These are phyloP conservation scores for Gastrolobium villosum DNA, from an alignment of 306 rosid genomes.

Conservation along the genomic window DNA sequence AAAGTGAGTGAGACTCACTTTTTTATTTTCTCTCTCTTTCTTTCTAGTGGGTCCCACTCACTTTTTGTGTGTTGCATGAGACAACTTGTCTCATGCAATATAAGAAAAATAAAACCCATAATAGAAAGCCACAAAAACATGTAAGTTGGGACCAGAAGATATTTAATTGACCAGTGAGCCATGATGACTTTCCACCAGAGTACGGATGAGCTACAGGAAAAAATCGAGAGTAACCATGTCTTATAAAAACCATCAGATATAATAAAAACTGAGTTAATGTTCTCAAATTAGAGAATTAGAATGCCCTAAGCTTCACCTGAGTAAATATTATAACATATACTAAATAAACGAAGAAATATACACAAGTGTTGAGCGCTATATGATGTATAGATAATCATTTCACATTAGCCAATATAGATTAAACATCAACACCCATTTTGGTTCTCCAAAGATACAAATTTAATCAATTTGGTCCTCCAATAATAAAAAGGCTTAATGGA, in stretches of 20 bases:
- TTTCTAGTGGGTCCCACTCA: too few relatives aligned
- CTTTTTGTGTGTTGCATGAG: too few relatives aligned
- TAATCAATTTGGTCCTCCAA: too few relatives aligned
- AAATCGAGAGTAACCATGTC: not conserved
- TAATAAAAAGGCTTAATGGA: too few relatives aligned
- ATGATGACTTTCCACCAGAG: slow-evolving; percentile 70
- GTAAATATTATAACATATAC: not conserved
- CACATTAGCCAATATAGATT: not conserved
- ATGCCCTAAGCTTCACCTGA: not conserved
- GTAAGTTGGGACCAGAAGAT: slow-evolving; percentile 68
- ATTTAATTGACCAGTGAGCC: slow-evolving; percentile 72
- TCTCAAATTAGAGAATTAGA: not conserved
- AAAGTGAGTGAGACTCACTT: too few relatives aligned
- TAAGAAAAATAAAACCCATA: too few relatives aligned
- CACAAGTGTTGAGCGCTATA: not conserved
- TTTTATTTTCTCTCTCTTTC: too few relatives aligned
- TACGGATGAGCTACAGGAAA: slow-evolving; percentile 74
- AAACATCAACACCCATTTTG: not conserved
- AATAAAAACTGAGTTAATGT: slow-evolving; percentile 2
- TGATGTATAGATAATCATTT: not conserved
- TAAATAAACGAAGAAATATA: not conserved
- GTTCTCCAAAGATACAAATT: not conserved
- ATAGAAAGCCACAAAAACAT: slow-evolving; percentile 75
- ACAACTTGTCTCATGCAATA: too few relatives aligned
- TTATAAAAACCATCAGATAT: not conserved